Evolutionary conservation across 1,284 basidiomycete genomes (phyloP).

Genomic region (Meripilus lineatus): DNA sequence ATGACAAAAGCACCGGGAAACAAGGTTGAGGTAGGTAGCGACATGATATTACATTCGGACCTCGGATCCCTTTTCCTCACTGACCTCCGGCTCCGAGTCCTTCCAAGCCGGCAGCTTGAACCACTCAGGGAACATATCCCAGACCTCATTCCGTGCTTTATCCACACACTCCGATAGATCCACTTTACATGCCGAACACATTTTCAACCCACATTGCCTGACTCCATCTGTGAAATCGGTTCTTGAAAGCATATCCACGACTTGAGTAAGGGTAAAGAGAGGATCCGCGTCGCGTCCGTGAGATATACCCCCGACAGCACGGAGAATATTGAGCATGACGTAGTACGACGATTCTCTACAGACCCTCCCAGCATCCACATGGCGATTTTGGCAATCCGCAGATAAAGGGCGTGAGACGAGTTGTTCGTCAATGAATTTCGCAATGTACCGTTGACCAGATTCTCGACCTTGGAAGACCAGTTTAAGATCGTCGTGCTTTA

Average conservation of each 20-base stretch:
- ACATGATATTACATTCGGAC: no score
- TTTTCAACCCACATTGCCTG: conserved; percentile 48
- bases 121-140: conserved; percentile 61
- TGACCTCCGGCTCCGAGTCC: conserved; percentile 9
- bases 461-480: conserved; percentile 59
- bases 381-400: conserved; percentile 39
- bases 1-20: no score
- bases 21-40: no score
- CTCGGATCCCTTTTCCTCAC: no score
- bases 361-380: conserved; percentile 21
- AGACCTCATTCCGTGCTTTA: conserved; percentile 56
- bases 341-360: conserved; percentile 71
- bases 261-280: conserved; percentile 60
- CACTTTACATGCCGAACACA: conserved; percentile 56
- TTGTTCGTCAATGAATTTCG: conserved; percentile 54
- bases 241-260: conserved; percentile 62
- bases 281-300: conserved; percentile 69
- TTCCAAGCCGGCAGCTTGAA: conserved; percentile 44
- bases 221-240: conserved; percentile 65
- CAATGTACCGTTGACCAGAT: conserved; percentile 52
- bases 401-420: conserved; percentile 47
- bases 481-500: conserved; percentile 43
- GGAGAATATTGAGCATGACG: conserved; percentile 65
- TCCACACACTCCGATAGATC: conserved; percentile 50
- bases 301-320: conserved; percentile 64